A percentile compares a stretch with the other conserved stretches of the same genome.
Conservation (phyloP, 1,284 basidiomycete genomes). For the Clitocybe nebularis region DNA sequence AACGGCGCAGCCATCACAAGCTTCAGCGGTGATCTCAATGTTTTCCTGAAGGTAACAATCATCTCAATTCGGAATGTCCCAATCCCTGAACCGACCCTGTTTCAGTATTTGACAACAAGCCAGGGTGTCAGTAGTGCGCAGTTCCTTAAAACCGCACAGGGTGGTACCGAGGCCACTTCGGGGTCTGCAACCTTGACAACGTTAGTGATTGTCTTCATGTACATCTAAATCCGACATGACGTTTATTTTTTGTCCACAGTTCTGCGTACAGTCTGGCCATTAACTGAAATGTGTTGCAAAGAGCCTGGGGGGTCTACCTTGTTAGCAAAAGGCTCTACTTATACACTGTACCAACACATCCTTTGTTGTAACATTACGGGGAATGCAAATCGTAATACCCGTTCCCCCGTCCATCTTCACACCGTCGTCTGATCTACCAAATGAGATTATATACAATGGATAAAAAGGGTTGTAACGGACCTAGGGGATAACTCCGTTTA, state of each 20-base stretch:
- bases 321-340: not conserved
- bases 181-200: constrained; percentile 52
- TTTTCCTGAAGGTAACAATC: constrained; percentile 46
- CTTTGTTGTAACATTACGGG: not conserved
- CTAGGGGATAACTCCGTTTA: not conserved
- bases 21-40: constrained; percentile 54
- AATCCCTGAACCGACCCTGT: not conserved
- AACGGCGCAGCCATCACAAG: constrained; percentile 36
- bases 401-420: not conserved
- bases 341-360: not conserved
- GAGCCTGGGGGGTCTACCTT: too few species aligned
- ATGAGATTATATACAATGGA: not conserved
- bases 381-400: not conserved
- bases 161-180: constrained; percentile 53
- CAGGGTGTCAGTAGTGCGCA: constrained; percentile 43
- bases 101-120: constrained; percentile 48
- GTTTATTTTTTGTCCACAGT: constrained; percentile 8
- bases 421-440: not conserved
- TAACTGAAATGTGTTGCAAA: too few species aligned
- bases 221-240: not conserved
- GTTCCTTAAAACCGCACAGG: constrained; percentile 52
- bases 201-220: constrained; percentile 25
- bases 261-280: constrained; percentile 37
- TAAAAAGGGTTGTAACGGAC: not conserved
- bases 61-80: not conserved